Conservation (phyloP, 2,329 filamentous ascomycete species). For the Neofusicoccum ribis region DNA sequence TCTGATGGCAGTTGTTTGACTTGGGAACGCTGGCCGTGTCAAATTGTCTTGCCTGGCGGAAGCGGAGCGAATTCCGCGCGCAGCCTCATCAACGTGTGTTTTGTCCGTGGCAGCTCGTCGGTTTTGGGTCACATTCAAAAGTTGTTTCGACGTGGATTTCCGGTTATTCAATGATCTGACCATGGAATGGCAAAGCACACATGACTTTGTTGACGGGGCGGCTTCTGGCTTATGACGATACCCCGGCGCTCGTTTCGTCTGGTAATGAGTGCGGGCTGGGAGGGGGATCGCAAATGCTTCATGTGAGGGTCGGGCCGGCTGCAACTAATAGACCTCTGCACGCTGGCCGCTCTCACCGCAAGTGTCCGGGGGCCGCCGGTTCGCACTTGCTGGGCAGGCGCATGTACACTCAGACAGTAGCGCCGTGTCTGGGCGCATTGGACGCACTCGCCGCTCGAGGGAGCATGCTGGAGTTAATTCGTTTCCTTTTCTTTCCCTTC, state of each 20-base stretch:
- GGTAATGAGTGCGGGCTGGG: slow-evolving; percentile 11
- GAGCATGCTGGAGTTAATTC: slow-evolving; percentile 10
- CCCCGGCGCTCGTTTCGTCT: slow-evolving; percentile 17
- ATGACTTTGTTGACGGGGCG: slow-evolving; percentile 10
- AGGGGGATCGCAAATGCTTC: slow-evolving; percentile 12
- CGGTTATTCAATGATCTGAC: slow-evolving; percentile 13
- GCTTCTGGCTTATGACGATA: slow-evolving; percentile 15
- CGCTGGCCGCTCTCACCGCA: slow-evolving; percentile 8
- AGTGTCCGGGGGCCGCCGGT: slow-evolving; percentile 5
- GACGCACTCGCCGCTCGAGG: background rate
- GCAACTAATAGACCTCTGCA: slow-evolving; percentile 15
- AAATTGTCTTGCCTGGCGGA: slow-evolving; percentile 5
- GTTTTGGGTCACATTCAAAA: slow-evolving; percentile 14
- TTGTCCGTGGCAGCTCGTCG: background rate
- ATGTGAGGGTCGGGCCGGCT: slow-evolving; percentile 11
- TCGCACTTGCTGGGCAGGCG: slow-evolving; percentile 16
- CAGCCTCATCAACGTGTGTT: background rate
- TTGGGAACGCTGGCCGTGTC: slow-evolving; percentile 16
- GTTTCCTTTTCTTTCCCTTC: background rate
- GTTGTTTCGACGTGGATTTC: slow-evolving; percentile 14
- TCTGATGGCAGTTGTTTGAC: slow-evolving; percentile 20
- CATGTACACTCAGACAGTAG: slow-evolving; percentile 7
- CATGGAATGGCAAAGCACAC: slow-evolving; percentile 10
- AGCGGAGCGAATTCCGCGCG: background rate
- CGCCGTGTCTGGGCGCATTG: background rate